A percentile compares a stretch with the other conserved stretches of the same genome.
Conservation (phyloP, 768 basidiomycete species). For the Trametes cubensis region DNA sequence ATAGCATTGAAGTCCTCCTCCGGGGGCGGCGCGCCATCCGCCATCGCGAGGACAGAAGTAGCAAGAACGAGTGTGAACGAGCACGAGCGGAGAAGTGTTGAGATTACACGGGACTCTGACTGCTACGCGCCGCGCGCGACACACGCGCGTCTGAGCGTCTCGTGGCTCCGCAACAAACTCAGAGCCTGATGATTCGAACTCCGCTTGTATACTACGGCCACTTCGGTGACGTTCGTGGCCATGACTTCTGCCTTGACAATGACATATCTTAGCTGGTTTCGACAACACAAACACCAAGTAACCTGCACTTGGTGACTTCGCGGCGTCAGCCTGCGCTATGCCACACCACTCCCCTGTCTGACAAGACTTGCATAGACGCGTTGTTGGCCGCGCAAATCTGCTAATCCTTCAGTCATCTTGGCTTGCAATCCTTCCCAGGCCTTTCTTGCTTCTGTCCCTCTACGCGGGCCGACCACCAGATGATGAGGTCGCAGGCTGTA, state of each 20-base stretch:
- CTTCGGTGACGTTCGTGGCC: neutral
- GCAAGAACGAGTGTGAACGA: constrained; percentile 17
- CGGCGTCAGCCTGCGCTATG: too few relatives aligned
- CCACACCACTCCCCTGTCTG: too few relatives aligned
- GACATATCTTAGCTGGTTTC: too few relatives aligned
- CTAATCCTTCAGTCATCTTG: too few relatives aligned
- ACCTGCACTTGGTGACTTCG: too few relatives aligned
- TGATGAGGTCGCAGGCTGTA: neutral
- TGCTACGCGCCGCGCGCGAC: constrained; percentile 17
- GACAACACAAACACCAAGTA: too few relatives aligned
- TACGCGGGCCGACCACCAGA: neutral
- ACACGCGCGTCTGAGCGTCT: constrained; percentile 10
- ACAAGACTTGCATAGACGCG: too few relatives aligned
- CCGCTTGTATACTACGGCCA: neutral
- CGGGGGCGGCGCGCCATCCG: constrained; percentile 83
- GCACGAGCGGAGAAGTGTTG: constrained; percentile 13
- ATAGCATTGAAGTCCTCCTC: constrained; percentile 92
- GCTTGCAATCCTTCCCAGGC: neutral
- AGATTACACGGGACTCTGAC: constrained; percentile 17
- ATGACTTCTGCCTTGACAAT: too few relatives aligned
- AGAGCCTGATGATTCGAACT: neutral
- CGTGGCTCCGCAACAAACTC: constrained; percentile 7
- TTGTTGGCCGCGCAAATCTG: too few relatives aligned
- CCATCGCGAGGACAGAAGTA: constrained; percentile 47
- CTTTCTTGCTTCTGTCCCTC: neutral